These are phyloP conservation scores for Apiotrichum siamense DNA, from an alignment of 1,284 basidiomycete species.

Conservation along the genomic window DNA sequence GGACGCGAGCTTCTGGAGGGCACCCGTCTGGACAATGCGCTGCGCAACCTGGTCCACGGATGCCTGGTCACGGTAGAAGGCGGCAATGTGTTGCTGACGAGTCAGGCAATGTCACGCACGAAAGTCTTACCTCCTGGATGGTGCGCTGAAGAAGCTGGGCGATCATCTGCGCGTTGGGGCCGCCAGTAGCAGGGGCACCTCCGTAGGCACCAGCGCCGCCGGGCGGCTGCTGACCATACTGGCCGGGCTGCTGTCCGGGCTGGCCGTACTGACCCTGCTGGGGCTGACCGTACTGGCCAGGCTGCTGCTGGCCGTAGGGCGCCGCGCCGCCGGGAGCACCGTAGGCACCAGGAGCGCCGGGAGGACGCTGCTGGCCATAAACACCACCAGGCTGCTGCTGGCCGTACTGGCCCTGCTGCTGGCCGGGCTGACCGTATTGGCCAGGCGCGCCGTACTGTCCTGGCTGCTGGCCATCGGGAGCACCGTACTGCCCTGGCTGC, in stretches of 20 bases:
- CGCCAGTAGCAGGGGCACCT: slow-evolving; percentile 28
- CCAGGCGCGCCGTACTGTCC: slow-evolving; percentile 2
- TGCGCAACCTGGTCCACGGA: slow-evolving; percentile 46
- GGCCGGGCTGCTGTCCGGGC: slow-evolving; percentile 13
- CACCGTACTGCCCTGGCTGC: slow-evolving; percentile 1
- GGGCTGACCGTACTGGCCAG: slow-evolving; percentile 4
- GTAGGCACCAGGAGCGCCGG: too few relatives aligned
- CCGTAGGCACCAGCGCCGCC: slow-evolving; percentile 15
- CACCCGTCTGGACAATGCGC: slow-evolving; percentile 45
- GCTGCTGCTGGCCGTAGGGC: slow-evolving; percentile 11
- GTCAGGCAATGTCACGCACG: slow-evolving; percentile 22
- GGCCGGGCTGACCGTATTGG: slow-evolving; percentile 10
- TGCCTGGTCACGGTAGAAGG: slow-evolving; percentile 50
- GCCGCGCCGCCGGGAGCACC: too few relatives aligned
- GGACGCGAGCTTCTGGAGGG: slow-evolving; percentile 43
- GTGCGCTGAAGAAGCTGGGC: slow-evolving; percentile 33
- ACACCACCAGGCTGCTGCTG: slow-evolving; percentile 9
- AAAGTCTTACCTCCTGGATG: slow-evolving; percentile 44
- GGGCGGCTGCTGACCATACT: slow-evolving; percentile 21
- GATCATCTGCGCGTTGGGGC: slow-evolving; percentile 18
- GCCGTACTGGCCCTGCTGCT: slow-evolving; percentile 15
- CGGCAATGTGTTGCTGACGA: slow-evolving; percentile 44
- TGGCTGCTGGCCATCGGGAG: slow-evolving; percentile 14
- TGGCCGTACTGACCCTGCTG: slow-evolving; percentile 12
- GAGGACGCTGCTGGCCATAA: slow-evolving; percentile 15